Evolutionary conservation across 2,329 filamentous ascomycete species (phyloP).

Genomic region (Drechslerella stenobrocha): DNA sequence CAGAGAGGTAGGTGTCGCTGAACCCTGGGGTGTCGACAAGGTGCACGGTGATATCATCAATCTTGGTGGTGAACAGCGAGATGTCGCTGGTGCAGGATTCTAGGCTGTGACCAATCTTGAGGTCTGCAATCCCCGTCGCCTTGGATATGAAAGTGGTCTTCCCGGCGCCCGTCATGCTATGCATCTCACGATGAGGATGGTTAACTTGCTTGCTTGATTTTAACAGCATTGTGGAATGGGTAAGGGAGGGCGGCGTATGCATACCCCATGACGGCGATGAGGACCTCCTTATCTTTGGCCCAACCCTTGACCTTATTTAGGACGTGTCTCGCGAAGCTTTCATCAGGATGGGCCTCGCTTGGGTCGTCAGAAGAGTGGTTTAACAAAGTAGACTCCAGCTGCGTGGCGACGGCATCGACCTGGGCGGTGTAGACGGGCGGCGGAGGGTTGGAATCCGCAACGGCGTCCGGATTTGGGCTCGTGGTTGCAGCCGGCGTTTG

Average conservation of each 20-base stretch:
- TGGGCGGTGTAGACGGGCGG: constrained; percentile 33
- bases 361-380: constrained; percentile 30
- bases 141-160: constrained; percentile 56
- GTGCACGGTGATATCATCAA: constrained; percentile 50
- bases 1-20: constrained; percentile 58
- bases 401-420: constrained; percentile 16
- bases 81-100: constrained; percentile 53
- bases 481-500: constrained; percentile 22
- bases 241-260: background rate
- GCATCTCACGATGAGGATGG: background rate
- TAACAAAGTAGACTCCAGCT: constrained; percentile 21
- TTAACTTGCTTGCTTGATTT: constrained; percentile 26
- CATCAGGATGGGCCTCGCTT: constrained; percentile 16
- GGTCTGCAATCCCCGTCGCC: constrained; percentile 54
- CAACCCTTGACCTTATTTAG: constrained; percentile 36
- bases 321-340: constrained; percentile 20
- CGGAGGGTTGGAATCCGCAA: constrained; percentile 31
- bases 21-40: constrained; percentile 61
- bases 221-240: background rate
- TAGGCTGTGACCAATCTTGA: constrained; percentile 55
- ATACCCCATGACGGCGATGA: constrained; percentile 52
- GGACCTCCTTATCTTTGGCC: constrained; percentile 46
- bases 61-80: constrained; percentile 30
- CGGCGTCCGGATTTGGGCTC: too few species aligned
- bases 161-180: constrained; percentile 55